These are phyloP conservation scores for Talaromyces nanjingensis DNA, from an alignment of 495 filamentous ascomycete genomes.

Conservation along the genomic window DNA sequence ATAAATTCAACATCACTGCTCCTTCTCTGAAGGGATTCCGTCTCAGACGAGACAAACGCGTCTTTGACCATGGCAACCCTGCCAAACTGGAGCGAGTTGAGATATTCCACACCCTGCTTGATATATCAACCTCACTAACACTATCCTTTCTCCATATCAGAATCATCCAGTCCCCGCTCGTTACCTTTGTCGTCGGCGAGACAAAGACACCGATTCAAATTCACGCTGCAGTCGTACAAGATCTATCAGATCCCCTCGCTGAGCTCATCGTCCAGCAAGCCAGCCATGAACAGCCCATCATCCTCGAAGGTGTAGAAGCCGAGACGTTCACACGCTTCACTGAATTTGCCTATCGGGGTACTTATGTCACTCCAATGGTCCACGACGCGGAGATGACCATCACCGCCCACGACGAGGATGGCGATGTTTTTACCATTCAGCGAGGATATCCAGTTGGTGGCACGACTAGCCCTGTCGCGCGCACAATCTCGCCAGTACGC, in stretches of 20 bases:
- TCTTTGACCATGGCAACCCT: background rate
- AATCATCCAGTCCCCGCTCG: background rate
- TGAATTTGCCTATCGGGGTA: background rate
- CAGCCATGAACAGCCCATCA: background rate
- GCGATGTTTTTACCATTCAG: background rate
- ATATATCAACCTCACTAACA: background rate
- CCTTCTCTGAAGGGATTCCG: background rate
- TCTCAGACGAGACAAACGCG: background rate
- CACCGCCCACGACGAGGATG: too few species aligned
- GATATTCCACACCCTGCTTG: background rate
- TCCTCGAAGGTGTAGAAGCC: background rate
- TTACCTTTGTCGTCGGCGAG: background rate
- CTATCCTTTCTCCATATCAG: background rate
- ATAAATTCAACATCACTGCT: background rate
- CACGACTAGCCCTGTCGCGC: background rate
- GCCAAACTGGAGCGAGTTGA: background rate
- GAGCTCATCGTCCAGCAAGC: background rate
- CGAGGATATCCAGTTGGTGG: background rate
- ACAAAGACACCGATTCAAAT: background rate
- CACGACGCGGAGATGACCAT: background rate
- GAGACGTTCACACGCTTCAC: background rate
- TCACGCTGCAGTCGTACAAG: background rate
- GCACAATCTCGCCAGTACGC: background rate
- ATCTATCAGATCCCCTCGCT: background rate
- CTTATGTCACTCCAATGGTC: background rate